phyloP scores from a whole-genome alignment of 2,329 filamentous ascomycete genomes.

The Nemania diffusa region DNA sequence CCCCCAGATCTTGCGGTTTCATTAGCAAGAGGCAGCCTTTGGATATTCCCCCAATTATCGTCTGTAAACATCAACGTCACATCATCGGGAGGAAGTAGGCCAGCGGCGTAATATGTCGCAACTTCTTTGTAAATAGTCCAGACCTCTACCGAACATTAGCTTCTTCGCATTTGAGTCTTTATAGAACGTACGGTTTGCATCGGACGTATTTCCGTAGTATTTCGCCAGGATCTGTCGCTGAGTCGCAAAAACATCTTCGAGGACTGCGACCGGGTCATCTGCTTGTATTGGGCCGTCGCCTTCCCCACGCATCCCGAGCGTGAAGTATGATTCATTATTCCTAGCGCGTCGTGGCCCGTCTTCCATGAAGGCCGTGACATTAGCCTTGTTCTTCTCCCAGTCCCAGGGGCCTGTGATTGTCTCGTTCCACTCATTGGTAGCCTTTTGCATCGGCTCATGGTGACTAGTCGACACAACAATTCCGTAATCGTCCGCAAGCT shows the following conservation, averaged over 20 bases:
- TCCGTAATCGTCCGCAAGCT: conserved; percentile 69
- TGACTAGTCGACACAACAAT: conserved; percentile 73
- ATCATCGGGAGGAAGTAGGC: conserved; percentile 64
- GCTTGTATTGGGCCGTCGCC: conserved; percentile 37
- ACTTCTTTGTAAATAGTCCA: conserved; percentile 75
- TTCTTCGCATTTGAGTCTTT: background rate
- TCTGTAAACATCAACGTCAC: conserved; percentile 76
- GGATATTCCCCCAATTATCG: conserved; percentile 75
- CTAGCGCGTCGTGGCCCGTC: conserved; percentile 65
- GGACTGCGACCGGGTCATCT: conserved; percentile 37
- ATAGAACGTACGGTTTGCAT: conserved; percentile 53
- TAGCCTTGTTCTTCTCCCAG: conserved; percentile 66
- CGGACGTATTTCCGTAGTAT: conserved; percentile 58
- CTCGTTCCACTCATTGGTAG: conserved; percentile 60
- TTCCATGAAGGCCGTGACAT: conserved; percentile 66
- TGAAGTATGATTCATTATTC: conserved; percentile 69
- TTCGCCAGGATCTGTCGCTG: conserved; percentile 65
- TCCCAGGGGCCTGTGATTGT: conserved; percentile 64
- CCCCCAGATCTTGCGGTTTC: conserved; percentile 70
- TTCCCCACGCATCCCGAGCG: conserved; percentile 64
- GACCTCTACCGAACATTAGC: conserved; percentile 56
- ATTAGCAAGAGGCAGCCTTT: conserved; percentile 67
- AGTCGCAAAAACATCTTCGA: conserved; percentile 62
- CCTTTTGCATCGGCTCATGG: conserved; percentile 72
- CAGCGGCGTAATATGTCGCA: conserved; percentile 63